A percentile compares a stretch with the other conserved stretches of the same genome.
Conservation (phyloP, 495 filamentous ascomycete species). For the Penicillium atrosanguineum region DNA sequence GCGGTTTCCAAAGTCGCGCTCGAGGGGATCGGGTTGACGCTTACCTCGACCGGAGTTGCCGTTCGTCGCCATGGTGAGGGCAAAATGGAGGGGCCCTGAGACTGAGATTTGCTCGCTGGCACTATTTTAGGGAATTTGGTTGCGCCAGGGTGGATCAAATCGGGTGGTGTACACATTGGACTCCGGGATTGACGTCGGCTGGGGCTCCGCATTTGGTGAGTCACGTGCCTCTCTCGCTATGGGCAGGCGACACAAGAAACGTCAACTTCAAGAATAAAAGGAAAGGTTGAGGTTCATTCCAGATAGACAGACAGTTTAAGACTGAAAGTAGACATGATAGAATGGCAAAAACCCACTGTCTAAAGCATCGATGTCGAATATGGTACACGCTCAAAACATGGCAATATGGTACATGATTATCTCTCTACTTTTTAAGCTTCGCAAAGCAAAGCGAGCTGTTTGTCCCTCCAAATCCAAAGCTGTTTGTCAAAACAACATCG, state of each 20-base stretch:
- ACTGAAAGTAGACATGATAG: background rate
- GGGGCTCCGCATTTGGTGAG: constrained; percentile 35
- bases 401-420: constrained; percentile 9
- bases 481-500: constrained; percentile 82
- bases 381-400: background rate
- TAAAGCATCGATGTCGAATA: background rate
- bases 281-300: background rate
- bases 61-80: constrained; percentile 39
- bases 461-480: constrained; percentile 97
- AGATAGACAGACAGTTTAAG: no score
- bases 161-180: constrained; percentile 6
- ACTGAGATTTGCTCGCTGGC: constrained; percentile 6
- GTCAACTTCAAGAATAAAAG: background rate
- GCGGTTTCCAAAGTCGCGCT: constrained; percentile 5
- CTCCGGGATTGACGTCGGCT: constrained; percentile 24
- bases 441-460: constrained; percentile 88
- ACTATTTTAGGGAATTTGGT: background rate
- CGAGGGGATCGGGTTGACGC: constrained; percentile 2
- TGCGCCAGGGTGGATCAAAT: constrained; percentile 4
- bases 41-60: constrained; percentile 38
- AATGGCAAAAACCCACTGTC: background rate
- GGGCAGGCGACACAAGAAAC: background rate
- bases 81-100: background rate
- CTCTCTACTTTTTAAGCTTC: constrained; percentile 15
- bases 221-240: constrained; percentile 28